These are phyloP conservation scores for Xylaria digitata DNA, from an alignment of 2,329 filamentous ascomycete genomes.

Conservation along the genomic window DNA sequence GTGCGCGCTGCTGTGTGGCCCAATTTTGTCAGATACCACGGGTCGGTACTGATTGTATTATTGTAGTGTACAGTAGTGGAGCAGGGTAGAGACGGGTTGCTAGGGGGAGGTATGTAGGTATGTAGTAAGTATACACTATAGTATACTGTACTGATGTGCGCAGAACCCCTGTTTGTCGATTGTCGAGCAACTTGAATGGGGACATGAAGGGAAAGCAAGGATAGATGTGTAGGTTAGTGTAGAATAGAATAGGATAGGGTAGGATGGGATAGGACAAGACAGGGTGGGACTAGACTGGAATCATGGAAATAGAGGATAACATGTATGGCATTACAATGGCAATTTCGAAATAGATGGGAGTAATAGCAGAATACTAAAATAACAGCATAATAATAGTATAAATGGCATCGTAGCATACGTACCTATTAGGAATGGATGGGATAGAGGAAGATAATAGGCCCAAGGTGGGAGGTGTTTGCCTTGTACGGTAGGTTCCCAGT, in stretches of 20 bases:
- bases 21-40: constrained; percentile 35
- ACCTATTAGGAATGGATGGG: constrained; percentile 19
- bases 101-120: too few relatives aligned
- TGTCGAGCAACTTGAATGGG: background rate
- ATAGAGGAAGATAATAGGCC: constrained; percentile 40
- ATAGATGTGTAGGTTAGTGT: too few relatives aligned
- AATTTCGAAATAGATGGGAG: background rate
- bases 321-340: background rate
- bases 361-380: background rate
- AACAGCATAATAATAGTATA: background rate
- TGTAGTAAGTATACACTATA: constrained; percentile 4
- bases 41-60: constrained; percentile 31
- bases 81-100: constrained; percentile 13
- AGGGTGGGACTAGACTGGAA: background rate
- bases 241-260: background rate
- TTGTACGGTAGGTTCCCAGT: constrained; percentile 42
- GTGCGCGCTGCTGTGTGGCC: constrained; percentile 31
- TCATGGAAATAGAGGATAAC: background rate
- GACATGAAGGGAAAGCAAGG: constrained; percentile 4
- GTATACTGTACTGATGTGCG: constrained; percentile 9
- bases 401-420: constrained; percentile 8
- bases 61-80: constrained; percentile 5
- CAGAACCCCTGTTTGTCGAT: constrained; percentile 13
- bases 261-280: background rate
- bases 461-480: constrained; percentile 52